Evolutionary conservation across 2,329 filamentous ascomycete species (phyloP).

Genomic region (Stagonosporopsis cucurbitacearum): DNA sequence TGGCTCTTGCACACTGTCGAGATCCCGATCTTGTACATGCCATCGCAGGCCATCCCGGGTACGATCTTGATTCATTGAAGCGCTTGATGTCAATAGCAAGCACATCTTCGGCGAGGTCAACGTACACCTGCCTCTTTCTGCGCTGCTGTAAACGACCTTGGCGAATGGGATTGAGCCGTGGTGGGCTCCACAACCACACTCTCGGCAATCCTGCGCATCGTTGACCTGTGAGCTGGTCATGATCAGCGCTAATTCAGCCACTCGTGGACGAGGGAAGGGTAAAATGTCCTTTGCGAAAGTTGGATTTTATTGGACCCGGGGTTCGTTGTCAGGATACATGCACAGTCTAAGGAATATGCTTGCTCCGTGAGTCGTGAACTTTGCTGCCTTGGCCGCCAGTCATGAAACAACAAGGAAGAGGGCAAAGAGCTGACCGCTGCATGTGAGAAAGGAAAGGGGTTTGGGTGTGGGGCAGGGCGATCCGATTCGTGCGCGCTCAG

Average conservation of each 20-base stretch:
- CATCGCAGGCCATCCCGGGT: conserved; percentile 16
- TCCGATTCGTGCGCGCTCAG: conserved; percentile 44
- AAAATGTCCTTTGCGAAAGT: conserved; percentile 8
- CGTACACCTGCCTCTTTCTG: conserved; percentile 22
- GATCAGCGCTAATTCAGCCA: conserved; percentile 11
- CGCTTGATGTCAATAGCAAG: conserved; percentile 26
- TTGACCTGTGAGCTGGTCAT: conserved; percentile 6
- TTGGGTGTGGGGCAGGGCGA: conserved; percentile 40
- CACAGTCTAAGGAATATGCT: conserved; percentile 6
- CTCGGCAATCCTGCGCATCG: conserved; percentile 24
- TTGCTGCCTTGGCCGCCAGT: conserved; percentile 11
- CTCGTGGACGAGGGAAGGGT: conserved; percentile 15
- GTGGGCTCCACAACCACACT: conserved; percentile 29
- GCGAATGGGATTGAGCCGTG: conserved; percentile 21
- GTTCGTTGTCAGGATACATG: conserved; percentile 2
- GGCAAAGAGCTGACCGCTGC: conserved; percentile 13
- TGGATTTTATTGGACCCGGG: conserved; percentile 10
- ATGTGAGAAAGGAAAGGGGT: conserved; percentile 25
- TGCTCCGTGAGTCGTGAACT: conserved; percentile 14
- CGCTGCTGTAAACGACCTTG: conserved; percentile 25
- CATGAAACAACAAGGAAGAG: conserved; percentile 26
- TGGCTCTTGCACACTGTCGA: conserved; percentile 9
- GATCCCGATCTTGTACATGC: conserved; percentile 11
- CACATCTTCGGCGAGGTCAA: conserved; percentile 40
- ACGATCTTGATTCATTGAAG: conserved; percentile 19